Evolutionary conservation across 345 rosid species (phyloP), one percentile per base, ranked within the genome.

Genomic region (Erodium maritimum): DNA sequence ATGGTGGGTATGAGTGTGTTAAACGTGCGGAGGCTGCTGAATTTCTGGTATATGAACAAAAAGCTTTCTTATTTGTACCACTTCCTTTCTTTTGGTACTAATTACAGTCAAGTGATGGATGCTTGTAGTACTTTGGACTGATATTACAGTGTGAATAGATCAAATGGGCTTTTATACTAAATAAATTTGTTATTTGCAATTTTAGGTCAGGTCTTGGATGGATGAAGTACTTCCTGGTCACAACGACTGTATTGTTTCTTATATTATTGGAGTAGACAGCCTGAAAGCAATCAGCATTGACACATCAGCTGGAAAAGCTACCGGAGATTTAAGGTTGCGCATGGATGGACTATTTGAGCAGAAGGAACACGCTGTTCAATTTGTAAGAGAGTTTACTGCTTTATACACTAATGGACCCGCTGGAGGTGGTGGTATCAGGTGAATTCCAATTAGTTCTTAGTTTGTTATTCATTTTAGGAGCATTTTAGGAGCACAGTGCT

Each of bases 371-470:
- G 93, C 95, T 14, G 65, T 74, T 54, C 86, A 67, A 54, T 80
- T 91, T 57, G 52, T 70, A 22, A 73, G 74, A 68, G 96, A 91
- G 74, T 84, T 91, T 53, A 71, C 78, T 23, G 91, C 96, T 65
- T 68, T 91, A 50, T 91, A 91, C 69, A 91, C 96, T 46, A 91
- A 88, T 64, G 98, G 98, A 67, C 98, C 96, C 3, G 95, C 98
- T 58, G 95, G 93, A 60, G 96, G 98, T 48, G 98, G 98, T 33
- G 98, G 96, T 42, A 80, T 86, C 68, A 81, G 98, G 98, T 88
- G 21, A 68, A n/a, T 61, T 56, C 12, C 59, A 55, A 24, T 22
- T 56, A 24, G 50, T 24, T 21, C 45, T 5, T 50, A 22, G 7
- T 22, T 63, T 54, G 1, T 23, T 21, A 21, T 53, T 14, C 52